Base-by-base conservation (phyloP, 106 monocot genomes). In the Platanthera zijinensis region DNA sequence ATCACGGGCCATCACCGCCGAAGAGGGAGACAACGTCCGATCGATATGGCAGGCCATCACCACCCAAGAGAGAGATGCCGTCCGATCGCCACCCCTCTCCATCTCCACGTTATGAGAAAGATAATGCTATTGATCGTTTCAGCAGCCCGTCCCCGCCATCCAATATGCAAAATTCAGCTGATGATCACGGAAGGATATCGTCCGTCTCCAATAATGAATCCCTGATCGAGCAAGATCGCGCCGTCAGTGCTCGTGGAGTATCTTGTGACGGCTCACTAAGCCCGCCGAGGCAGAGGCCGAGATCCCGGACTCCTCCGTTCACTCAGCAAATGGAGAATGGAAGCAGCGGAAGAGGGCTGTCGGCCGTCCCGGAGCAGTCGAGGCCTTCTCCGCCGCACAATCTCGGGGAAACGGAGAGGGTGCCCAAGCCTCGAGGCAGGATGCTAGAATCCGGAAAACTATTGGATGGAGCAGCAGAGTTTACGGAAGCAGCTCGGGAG, bases 301-400 rank as follows among this genome's bases (percentile, higher is more conserved):
- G 7, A 4, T 75, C 75, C 39, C 39, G 3, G 39, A 39, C 39
- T 39, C 39, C 39, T 11, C 75, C 63, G 25, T 78, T 49, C 49
- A 51, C 32, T 1, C 51, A 48, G 28, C 22, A 10, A 53, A 66
- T 14, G 11, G 75, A 83, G n/a, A 80, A 79, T 61, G 83, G 71
- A 45, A 67, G 52, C 13, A 67, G 52, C 9, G 10, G 51, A 32
- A n/a, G 21, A 46, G 72, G 45, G 30, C 12, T 11, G 25, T 80
- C 63, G 32, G 18, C 6, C 11, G 71, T 69, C 22, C 77, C 74
- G 13, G n/a, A 5, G 9, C 18, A 46, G 57, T 57, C 11, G 30
- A 48, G 62, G 7, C 19, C 11, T 48, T 63, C 76, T 18, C 78
- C 72, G 10, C 10, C 70, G 5, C 32, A 54, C 15, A 7, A 46